Evolutionary conservation across 2,329 filamentous ascomycete species (phyloP).

Genomic region (Pseudocercospora pini-densiflorae): DNA sequence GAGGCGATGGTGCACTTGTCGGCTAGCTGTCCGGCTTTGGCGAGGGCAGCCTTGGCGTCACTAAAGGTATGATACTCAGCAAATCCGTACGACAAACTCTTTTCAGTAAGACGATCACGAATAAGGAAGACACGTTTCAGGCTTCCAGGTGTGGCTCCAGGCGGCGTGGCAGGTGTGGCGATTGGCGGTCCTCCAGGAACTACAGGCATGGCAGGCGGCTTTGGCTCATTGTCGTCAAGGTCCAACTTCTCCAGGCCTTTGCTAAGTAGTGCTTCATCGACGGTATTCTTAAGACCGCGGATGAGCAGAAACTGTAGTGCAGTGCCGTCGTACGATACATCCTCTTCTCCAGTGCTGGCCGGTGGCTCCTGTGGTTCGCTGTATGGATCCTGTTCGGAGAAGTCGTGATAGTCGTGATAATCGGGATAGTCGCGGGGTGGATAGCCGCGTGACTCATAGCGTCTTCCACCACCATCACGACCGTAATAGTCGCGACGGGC

Average conservation of each 20-base stretch:
- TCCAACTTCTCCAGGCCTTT: conserved; percentile 76
- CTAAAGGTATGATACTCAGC: conserved; percentile 78
- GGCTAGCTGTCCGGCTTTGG: conserved; percentile 69
- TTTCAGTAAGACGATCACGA: conserved; percentile 70
- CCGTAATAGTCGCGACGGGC: not conserved
- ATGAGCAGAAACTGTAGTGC: conserved; percentile 63
- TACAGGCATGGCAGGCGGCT: conserved; percentile 42
- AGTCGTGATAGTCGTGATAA: conserved; percentile 12
- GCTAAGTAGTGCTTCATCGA: conserved; percentile 73
- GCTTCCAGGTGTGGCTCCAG: conserved; percentile 68
- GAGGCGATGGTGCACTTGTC: conserved; percentile 78
- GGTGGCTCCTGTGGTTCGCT: conserved; percentile 27
- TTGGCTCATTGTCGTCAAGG: conserved; percentile 45
- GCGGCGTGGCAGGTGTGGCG: conserved; percentile 6
- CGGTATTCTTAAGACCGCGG: conserved; percentile 70
- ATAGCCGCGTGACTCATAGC: not conserved
- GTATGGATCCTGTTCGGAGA: conserved; percentile 22
- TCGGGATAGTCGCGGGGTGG: not conserved
- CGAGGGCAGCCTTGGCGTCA: conserved; percentile 73
- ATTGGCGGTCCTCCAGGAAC: conserved; percentile 3
- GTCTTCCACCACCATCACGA: not conserved
- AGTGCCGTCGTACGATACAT: conserved; percentile 27
- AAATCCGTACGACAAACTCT: conserved; percentile 82
- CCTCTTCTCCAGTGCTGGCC: conserved; percentile 30
- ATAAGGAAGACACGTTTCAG: conserved; percentile 77